Evolutionary conservation across 1,284 basidiomycete species (phyloP), one percentile per base, ranked within the genome.

Genomic region (Ustilago trichophora): DNA sequence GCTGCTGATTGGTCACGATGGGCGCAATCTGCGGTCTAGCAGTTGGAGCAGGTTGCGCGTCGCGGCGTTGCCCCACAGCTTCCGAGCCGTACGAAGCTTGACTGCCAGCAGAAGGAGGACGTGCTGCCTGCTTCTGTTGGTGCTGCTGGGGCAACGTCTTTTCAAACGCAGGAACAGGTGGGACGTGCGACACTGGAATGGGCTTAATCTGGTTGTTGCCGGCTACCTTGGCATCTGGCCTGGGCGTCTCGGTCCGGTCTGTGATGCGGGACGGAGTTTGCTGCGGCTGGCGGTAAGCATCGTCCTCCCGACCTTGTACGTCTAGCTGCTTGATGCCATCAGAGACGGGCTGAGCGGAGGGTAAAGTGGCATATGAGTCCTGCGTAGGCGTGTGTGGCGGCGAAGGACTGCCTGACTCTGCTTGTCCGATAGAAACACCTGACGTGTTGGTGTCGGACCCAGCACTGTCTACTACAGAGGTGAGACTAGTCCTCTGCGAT

Each of bases 371-470:
- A 12, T 47, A 33, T 6, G 54, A 51, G 22, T 51, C 54, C 42
- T 71, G 74, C 3, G 74, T 76, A 5, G 74, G 74, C 36, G 74
- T 75, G 9, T 37, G 55, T 9, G 69, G 69, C n/a, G 70, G 70
- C 25, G 60, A 64, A 8, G 26, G 21, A 16, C 19, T 47, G 11
- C 54, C 33, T n/a, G 27, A 13, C 16, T 60, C 43, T 2, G 29
- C 16, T n/a, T 42, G 54, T 2, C 21, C 38, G 3, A 33, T 15
- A 3, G 45, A 29, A 2, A 36, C 42, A n/a, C 43, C 42, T 9
- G 35, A 32, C 2, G 40, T 40, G 34, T 35, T 47, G 7, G 22
- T 40, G 1, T 70, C 60, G 6, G 52, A 57, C 8, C 33, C 22
- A 13, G 55, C 19, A 29, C 53, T 72, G 21, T 73, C 73, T 10